Conservation (phyloP, 176 grass and related monocot genomes). For the Triticum timopheevii region DNA sequence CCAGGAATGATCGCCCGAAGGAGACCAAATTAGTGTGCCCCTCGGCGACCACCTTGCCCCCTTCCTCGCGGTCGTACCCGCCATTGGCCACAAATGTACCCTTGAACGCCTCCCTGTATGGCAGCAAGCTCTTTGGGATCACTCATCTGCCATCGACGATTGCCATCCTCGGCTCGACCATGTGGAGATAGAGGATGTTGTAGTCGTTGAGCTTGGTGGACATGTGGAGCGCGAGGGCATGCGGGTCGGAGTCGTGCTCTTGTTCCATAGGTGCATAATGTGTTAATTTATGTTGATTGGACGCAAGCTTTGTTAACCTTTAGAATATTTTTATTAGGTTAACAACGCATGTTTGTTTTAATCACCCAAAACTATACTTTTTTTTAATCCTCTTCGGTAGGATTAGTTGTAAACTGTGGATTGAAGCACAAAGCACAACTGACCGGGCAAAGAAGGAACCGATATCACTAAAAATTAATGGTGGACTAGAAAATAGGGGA, state of each 20-base stretch:
- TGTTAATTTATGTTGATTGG: too few species aligned
- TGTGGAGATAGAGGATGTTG: neutral
- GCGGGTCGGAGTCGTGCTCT: constrained; percentile 25
- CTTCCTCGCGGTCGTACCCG: constrained; percentile 48
- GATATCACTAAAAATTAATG: too few species aligned
- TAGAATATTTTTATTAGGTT: too few species aligned
- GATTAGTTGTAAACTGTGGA: too few species aligned
- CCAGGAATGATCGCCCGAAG: constrained; percentile 36
- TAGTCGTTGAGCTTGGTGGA: neutral
- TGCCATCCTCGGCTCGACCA: neutral
- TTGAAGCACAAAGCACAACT: too few species aligned
- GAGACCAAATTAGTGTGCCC: constrained; percentile 44
- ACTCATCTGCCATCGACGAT: neutral
- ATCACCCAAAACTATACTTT: too few species aligned
- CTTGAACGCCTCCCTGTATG: neutral
- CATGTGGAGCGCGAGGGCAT: neutral
- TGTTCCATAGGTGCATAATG: too few species aligned
- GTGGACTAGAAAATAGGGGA: too few species aligned
- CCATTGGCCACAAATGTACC: neutral
- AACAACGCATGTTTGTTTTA: too few species aligned
- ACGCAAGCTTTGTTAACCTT: too few species aligned
- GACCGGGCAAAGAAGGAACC: too few species aligned
- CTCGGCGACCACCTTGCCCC: constrained; percentile 34
- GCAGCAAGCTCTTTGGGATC: neutral
- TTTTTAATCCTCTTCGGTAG: too few species aligned